phyloP scores from a whole-genome alignment of 2,329 filamentous ascomycete genomes.

The Fusarium buxicola region DNA sequence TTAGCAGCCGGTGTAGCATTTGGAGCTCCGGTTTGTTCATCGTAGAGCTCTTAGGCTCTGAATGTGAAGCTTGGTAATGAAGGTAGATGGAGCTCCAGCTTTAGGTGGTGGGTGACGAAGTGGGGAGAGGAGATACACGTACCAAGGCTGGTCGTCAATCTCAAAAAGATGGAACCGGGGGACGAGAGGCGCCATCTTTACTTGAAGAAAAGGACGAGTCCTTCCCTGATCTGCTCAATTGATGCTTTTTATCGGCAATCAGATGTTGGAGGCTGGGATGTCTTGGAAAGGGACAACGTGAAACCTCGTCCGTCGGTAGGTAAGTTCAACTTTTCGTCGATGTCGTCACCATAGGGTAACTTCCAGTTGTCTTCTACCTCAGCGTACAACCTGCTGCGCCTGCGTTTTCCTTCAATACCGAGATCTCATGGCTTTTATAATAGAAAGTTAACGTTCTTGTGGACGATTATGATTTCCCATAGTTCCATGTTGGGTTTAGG shows the following conservation, averaged over 20 bases:
- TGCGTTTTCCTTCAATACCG: neutral
- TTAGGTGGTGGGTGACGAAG: neutral
- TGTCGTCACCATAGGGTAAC: constrained; percentile 37
- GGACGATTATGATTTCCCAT: neutral
- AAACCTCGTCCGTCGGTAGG: constrained; percentile 14
- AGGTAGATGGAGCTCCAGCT: constrained; percentile 4
- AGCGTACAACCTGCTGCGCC: neutral
- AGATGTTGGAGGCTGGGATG: neutral
- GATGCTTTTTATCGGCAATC: neutral
- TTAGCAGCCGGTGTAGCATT: neutral
- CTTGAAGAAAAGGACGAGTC: neutral
- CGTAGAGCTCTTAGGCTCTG: neutral
- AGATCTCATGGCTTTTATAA: too few species aligned
- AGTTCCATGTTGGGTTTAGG: too few species aligned
- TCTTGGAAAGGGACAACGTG: constrained; percentile 18
- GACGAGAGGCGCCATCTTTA: constrained; percentile 60
- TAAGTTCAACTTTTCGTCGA: neutral
- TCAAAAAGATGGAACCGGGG: constrained; percentile 74
- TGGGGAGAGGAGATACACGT: constrained; percentile 36
- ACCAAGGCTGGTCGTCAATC: constrained; percentile 76
- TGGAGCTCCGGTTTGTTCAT: neutral
- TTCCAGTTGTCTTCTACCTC: too few species aligned
- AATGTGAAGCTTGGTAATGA: constrained; percentile 5
- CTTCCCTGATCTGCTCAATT: neutral
- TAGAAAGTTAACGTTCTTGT: neutral